Percentiles rank a stretch among this genome's conserved stretches.
phyloP scores from a whole-genome alignment of 495 filamentous ascomycete species.

The Tuber borchii region DNA sequence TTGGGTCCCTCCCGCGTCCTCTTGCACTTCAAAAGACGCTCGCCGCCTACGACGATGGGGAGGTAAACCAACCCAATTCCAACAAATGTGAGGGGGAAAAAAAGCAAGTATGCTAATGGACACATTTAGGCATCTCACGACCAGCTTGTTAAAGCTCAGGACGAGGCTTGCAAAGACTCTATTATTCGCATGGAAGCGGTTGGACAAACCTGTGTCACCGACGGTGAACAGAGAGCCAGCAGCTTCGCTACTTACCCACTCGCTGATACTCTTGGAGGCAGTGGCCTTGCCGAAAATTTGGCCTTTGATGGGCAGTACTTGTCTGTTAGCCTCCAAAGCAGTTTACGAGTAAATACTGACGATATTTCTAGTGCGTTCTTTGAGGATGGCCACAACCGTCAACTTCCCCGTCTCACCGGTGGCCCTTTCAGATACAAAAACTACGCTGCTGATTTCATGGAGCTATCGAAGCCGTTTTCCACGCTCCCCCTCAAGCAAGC shows the following conservation, averaged over 20 bases:
- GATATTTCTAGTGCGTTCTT: conserved; percentile 43
- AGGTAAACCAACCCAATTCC: conserved; percentile 14
- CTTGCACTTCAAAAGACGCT: conserved; percentile 44
- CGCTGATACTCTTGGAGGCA: conserved; percentile 43
- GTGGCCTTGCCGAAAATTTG: conserved; percentile 43
- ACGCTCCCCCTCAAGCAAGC: conserved; percentile 45
- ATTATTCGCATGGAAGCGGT: conserved; percentile 44
- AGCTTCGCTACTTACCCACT: conserved; percentile 48
- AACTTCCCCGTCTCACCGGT: conserved; percentile 43
- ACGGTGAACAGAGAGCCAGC: conserved; percentile 46
- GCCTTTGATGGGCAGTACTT: conserved; percentile 46
- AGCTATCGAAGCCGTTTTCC: conserved; percentile 41
- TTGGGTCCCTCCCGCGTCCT: conserved; percentile 47
- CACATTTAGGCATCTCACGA: conserved; percentile 32
- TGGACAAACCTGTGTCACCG: conserved; percentile 43
- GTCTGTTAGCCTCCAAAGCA: conserved; percentile 17
- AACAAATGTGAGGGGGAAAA: background rate
- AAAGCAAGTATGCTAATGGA: background rate
- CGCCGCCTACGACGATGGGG: conserved; percentile 44
- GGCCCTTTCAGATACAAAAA: conserved; percentile 46
- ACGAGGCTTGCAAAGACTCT: conserved; percentile 46
- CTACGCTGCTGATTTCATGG: conserved; percentile 46
- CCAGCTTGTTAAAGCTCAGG: conserved; percentile 37
- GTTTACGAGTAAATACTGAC: background rate
- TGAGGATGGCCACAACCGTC: conserved; percentile 46